Conservation (phyloP, 805 yeast species). For the Kazachstania viticola region DNA sequence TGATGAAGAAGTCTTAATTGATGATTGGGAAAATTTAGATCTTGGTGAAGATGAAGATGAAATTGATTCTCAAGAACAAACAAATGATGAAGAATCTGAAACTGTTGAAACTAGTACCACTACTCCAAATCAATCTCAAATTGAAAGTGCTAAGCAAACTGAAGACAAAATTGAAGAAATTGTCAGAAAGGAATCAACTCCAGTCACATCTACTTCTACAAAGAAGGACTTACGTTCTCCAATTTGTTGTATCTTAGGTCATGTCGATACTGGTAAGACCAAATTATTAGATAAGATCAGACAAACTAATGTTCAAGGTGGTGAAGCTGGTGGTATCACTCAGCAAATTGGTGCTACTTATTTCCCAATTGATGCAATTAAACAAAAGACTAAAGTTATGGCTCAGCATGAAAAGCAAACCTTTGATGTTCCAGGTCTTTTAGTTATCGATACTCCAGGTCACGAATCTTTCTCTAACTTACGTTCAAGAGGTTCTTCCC, state of each 20-base stretch:
- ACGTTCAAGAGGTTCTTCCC: conserved; percentile 96
- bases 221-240: conserved; percentile 81
- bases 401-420: conserved; percentile 70
- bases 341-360: conserved; percentile 99
- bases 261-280: conserved; percentile 99
- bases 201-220: conserved; percentile 14
- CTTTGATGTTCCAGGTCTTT: conserved; percentile 92
- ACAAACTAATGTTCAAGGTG: conserved; percentile 98
- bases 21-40: conserved; percentile 79
- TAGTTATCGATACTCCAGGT: conserved; percentile 97
- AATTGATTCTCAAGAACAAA: conserved; percentile 9
- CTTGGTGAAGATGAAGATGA: conserved; percentile 41
- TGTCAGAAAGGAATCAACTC: conserved; percentile 4
- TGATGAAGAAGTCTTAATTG: conserved; percentile 49
- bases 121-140: conserved; percentile 9
- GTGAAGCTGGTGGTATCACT: conserved; percentile 99
- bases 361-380: conserved; percentile 92
- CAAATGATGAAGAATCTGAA: conserved; percentile 11
- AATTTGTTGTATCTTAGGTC: conserved; percentile 97
- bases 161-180: conserved; percentile 22
- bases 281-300: conserved; percentile 92
- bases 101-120: conserved; percentile 15
- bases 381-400: conserved; percentile 87
- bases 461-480: conserved; percentile 98
- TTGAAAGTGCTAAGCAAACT: conserved; percentile 24